Evolutionary conservation across 2,329 filamentous ascomycete species (phyloP).

Genomic region (Paraconiothyrium sp.): DNA sequence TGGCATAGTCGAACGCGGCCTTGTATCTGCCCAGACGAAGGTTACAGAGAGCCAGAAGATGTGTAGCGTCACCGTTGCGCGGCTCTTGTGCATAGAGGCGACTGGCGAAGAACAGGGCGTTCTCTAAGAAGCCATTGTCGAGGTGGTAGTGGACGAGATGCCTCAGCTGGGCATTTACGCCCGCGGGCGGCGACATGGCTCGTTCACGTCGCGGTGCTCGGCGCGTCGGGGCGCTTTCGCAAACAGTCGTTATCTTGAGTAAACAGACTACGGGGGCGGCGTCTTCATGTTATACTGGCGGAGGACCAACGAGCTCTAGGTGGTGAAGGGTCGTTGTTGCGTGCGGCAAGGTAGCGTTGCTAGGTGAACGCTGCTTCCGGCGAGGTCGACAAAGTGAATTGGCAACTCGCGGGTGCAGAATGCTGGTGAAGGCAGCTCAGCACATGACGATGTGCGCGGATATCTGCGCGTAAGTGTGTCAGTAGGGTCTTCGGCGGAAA

Average conservation of each 20-base stretch:
- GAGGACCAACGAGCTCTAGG: constrained; percentile 16
- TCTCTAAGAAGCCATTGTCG: constrained; percentile 88
- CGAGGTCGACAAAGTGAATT: constrained; percentile 51
- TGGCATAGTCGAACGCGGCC: constrained; percentile 85
- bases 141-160: constrained; percentile 77
- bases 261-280: constrained; percentile 23
- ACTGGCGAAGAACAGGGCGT: constrained; percentile 92
- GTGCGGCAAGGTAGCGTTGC: constrained; percentile 31
- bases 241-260: constrained; percentile 20
- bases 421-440: constrained; percentile 24
- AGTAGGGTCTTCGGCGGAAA: constrained; percentile 20
- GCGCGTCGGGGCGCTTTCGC: constrained; percentile 17
- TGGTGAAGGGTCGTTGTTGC: constrained; percentile 27
- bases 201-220: constrained; percentile 28
- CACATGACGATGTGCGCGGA: constrained; percentile 26
- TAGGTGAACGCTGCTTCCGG: constrained; percentile 45
- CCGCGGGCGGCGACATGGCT: constrained; percentile 65
- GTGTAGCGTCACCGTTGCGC: constrained; percentile 79
- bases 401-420: constrained; percentile 37
- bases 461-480: constrained; percentile 20
- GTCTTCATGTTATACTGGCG: constrained; percentile 45
- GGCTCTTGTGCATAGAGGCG: constrained; percentile 85
- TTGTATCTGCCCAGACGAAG: constrained; percentile 83
- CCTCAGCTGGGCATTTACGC: constrained; percentile 68
- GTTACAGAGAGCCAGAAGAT: constrained; percentile 86